Percentiles rank a stretch among this genome's conserved stretches.
These are phyloP conservation scores for Coniella vitis DNA, from an alignment of 2,329 filamentous ascomycete genomes.

Conservation along the genomic window DNA sequence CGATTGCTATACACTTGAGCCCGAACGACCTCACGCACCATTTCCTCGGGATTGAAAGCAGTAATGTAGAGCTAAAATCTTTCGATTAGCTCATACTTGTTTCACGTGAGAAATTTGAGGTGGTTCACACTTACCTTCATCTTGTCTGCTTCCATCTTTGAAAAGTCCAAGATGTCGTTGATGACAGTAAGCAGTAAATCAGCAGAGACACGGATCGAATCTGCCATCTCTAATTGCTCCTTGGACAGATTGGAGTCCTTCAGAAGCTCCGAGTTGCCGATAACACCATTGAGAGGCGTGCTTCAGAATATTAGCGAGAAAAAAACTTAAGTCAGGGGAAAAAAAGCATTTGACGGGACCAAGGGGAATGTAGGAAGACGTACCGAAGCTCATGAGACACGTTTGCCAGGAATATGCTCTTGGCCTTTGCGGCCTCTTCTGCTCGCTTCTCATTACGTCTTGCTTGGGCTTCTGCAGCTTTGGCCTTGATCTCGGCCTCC, in stretches of 20 bases:
- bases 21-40: conserved; percentile 60
- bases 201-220: conserved; percentile 79
- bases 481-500: conserved; percentile 69
- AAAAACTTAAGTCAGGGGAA: background rate
- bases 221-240: conserved; percentile 78
- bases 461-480: conserved; percentile 68
- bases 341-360: too few species aligned
- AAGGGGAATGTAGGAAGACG: too few species aligned
- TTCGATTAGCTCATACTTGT: background rate
- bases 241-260: conserved; percentile 67
- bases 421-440: conserved; percentile 76
- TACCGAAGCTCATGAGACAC: conserved; percentile 70
- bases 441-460: conserved; percentile 74
- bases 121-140: conserved; percentile 46
- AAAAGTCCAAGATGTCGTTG: conserved; percentile 94
- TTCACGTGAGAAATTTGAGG: background rate
- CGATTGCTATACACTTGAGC: conserved; percentile 60
- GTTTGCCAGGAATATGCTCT: conserved; percentile 73
- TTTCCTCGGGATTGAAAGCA: conserved; percentile 60
- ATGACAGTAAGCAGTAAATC: conserved; percentile 87
- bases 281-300: conserved; percentile 80
- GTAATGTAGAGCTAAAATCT: conserved; percentile 52
- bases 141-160: conserved; percentile 84
- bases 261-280: conserved; percentile 80
- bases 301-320: background rate